Evolutionary conservation across 805 yeast genomes (phyloP), one percentile per base, ranked within the genome.

Genomic region (Wickerhamomyces bovis): DNA sequence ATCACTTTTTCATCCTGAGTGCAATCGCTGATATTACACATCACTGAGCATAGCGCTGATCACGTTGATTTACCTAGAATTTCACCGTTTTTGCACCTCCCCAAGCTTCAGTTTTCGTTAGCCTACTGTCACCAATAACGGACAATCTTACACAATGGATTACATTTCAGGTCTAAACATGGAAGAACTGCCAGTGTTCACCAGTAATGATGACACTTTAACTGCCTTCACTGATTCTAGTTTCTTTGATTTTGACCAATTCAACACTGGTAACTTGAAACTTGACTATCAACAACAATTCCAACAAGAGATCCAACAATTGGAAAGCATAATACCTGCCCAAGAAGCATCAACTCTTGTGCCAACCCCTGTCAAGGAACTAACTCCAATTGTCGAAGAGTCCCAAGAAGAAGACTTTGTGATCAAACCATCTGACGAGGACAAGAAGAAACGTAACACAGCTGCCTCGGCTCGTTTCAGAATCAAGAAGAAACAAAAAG

Each of bases 401-500:
- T 41, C 16, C 25, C n/a, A 35, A 15, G n/a, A 46, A 19, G 41
- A 23, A 15, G 44, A 40, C 2, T 39, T 47, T 7, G 21, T 21
- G 7, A 15, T 20, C 31, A 16, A 23, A 26, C 16, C 44, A 9
- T 55, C 54, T 4, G 36, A 33, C 33, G 43, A 44, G 6, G 83
- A 78, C 50, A 80, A 79, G 57, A 69, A 81, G 51, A 67, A 76
- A 47, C 67, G 84, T 51, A 80, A 80, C 58, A 78, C 86, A 2
- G 79, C 80, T 5, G 88, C 88, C 0, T 73, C 80, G 40, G 86
- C 86, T 0, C 64, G 85, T 44, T 81, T 81, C 62, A 64, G 87
- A 53, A 68, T 77, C 39, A 81, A 81, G 64, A 80, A 80, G 70
- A 80, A 80, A 59, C 56, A 73, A 51, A 78, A 71, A 58, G 84